Conservation (phyloP, 345 rosid genomes). For the Eucalyptus erythrocorys region DNA sequence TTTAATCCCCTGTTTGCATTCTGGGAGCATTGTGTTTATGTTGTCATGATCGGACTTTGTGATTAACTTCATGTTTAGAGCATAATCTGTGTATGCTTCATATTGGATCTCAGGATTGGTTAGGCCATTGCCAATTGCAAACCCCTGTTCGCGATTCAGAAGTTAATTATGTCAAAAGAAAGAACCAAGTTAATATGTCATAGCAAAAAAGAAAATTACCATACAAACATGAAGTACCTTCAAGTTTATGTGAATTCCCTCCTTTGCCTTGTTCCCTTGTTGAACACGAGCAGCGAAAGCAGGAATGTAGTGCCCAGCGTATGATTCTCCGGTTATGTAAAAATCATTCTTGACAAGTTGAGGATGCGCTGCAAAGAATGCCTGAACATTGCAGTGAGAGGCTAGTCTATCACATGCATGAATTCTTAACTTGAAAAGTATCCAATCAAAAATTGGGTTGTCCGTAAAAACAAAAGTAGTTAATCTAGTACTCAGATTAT, state of each 20-base stretch:
- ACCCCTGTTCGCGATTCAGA: constrained; percentile 31
- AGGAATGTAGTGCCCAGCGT: constrained; percentile 85
- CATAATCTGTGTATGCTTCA: constrained; percentile 62
- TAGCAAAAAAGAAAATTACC: neutral
- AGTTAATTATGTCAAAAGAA: neutral
- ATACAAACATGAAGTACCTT: constrained; percentile 25
- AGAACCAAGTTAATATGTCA: neutral
- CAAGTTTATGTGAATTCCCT: constrained; percentile 62
- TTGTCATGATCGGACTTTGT: constrained; percentile 19
- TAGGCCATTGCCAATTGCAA: constrained; percentile 87
- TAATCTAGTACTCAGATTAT: no score
- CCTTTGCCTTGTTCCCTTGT: constrained; percentile 59
- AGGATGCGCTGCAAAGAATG: constrained; percentile 60
- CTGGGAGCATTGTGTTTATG: constrained; percentile 20
- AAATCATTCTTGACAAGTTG: constrained; percentile 49
- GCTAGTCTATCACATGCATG: neutral
- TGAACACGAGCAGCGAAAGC: constrained; percentile 64
- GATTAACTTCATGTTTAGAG: constrained; percentile 48
- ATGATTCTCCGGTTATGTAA: constrained; percentile 83
- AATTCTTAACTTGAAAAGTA: neutral
- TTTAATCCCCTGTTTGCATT: constrained; percentile 22
- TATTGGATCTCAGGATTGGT: constrained; percentile 69
- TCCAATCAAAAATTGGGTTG: neutral
- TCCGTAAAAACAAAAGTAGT: neutral
- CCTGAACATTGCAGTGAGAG: constrained; percentile 12